Percentiles rank a stretch among this genome's conserved stretches.
Conservation (phyloP, 73 alveolate genomes). For the Uronychia setigera region DNA sequence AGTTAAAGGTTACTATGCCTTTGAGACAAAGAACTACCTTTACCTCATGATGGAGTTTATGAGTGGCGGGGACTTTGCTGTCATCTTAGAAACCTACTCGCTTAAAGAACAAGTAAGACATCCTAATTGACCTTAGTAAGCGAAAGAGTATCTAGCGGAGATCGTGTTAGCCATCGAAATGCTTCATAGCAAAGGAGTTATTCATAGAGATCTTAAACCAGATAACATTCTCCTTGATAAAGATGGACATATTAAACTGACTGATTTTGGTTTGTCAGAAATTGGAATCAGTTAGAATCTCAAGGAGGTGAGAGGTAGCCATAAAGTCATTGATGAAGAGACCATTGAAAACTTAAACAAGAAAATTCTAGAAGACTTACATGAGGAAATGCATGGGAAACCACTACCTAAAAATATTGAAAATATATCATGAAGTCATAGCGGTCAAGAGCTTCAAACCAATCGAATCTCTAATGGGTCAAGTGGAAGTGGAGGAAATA, state of each 20-base stretch:
- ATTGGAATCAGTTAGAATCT: neutral
- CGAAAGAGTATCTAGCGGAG: constrained; percentile 12
- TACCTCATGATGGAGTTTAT: constrained; percentile 64
- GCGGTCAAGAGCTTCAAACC: too few relatives aligned
- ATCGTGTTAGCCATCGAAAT: constrained; percentile 40
- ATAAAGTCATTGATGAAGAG: neutral
- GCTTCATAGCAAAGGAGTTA: constrained; percentile 45
- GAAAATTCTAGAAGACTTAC: neutral
- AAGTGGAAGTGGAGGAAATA: neutral
- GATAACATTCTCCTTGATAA: constrained; percentile 13
- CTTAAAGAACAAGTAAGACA: neutral
- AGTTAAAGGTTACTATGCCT: constrained; percentile 57
- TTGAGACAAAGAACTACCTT: constrained; percentile 27
- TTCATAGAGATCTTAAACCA: constrained; percentile 37
- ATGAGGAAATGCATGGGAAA: neutral
- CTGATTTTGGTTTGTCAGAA: constrained; percentile 18
- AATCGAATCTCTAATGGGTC: too few relatives aligned
- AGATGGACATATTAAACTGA: constrained; percentile 18
- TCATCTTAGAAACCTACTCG: neutral
- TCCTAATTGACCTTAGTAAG: neutral
- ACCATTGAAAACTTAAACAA: neutral
- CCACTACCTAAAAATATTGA: neutral
- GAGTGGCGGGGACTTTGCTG: constrained; percentile 41
- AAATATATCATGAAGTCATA: neutral
- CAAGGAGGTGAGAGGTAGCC: neutral